These are phyloP conservation scores for Hypseocharis bilobata DNA, from an alignment of 441 rosid genomes.

Conservation along the genomic window DNA sequence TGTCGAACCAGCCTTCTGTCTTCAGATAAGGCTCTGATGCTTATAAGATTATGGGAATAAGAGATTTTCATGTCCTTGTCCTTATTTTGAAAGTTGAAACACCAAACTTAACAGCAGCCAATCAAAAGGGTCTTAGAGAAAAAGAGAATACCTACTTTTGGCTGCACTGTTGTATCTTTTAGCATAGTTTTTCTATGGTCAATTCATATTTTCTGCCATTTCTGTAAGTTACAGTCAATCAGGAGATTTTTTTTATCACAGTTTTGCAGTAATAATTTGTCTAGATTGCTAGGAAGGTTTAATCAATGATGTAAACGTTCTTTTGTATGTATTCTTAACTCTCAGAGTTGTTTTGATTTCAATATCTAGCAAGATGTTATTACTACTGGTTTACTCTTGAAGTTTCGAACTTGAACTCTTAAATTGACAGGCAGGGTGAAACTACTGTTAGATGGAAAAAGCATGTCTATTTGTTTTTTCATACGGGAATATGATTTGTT, in stretches of 20 bases:
- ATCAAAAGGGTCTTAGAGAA: conserved; percentile 25
- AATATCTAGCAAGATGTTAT: conserved; percentile 12
- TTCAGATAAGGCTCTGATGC: conserved; percentile 29
- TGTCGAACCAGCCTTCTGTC: conserved; percentile 26
- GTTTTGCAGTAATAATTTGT: conserved; percentile 35
- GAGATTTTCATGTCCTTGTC: conserved; percentile 26
- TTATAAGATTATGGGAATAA: conserved; percentile 28
- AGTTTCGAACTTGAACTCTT: conserved; percentile 14
- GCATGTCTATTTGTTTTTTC: not conserved
- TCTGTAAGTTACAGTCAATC: conserved; percentile 45
- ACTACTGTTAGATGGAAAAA: not conserved
- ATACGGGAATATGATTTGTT: not conserved
- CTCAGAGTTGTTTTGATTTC: conserved; percentile 15
- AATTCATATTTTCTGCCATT: conserved; percentile 26
- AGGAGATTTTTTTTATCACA: conserved; percentile 13
- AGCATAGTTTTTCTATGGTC: conserved; percentile 36
- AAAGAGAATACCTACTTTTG: conserved; percentile 24
- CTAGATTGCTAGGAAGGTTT: conserved; percentile 23
- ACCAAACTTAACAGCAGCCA: conserved; percentile 28
- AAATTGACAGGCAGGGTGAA: not conserved
- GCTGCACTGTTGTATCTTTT: conserved; percentile 47
- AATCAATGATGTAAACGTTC: conserved; percentile 23
- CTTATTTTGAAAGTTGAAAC: conserved; percentile 27
- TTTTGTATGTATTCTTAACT: conserved; percentile 23
- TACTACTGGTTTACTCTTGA: conserved; percentile 14